phyloP scores from a whole-genome alignment of 2,329 filamentous ascomycete genomes.

The Penicillium sp. region DNA sequence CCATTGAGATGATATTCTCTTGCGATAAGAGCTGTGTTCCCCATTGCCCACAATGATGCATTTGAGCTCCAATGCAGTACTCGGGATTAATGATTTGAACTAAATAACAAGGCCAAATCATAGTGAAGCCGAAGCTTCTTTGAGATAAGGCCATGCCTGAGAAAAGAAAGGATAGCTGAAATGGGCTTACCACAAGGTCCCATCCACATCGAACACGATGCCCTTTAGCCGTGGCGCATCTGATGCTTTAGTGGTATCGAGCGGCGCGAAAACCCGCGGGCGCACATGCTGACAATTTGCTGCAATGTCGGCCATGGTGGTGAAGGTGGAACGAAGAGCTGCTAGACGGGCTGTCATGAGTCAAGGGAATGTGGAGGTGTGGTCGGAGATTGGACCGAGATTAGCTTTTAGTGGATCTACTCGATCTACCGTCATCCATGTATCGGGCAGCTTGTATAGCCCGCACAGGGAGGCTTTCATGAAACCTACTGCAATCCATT shows the following conservation, averaged over 20 bases:
- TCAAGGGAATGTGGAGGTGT: neutral
- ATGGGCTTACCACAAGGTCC: slow-evolving; percentile 76
- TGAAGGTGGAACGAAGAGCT: slow-evolving; percentile 1
- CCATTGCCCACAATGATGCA: neutral
- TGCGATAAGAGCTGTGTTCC: neutral
- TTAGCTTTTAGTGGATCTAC: neutral
- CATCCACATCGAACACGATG: slow-evolving; percentile 89
- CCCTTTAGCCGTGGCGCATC: slow-evolving; percentile 53
- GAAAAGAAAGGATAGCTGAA: neutral
- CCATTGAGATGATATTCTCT: neutral
- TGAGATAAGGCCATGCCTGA: neutral
- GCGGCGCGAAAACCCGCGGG: slow-evolving; percentile 52
- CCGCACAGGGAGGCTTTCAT: too few species aligned
- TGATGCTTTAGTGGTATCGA: slow-evolving; percentile 38
- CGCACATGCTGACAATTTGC: slow-evolving; percentile 24
- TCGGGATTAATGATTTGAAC: neutral
- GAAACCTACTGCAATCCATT: too few species aligned
- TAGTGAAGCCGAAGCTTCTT: neutral
- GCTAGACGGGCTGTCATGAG: neutral
- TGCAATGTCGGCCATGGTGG: slow-evolving; percentile 24
- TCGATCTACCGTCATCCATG: neutral
- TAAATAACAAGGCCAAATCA: neutral
- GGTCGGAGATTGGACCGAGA: neutral
- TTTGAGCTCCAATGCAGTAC: neutral
- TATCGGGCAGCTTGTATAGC: neutral